Conservation (phyloP, 108 stramenopile genomes). For the Parmales sp. region DNA sequence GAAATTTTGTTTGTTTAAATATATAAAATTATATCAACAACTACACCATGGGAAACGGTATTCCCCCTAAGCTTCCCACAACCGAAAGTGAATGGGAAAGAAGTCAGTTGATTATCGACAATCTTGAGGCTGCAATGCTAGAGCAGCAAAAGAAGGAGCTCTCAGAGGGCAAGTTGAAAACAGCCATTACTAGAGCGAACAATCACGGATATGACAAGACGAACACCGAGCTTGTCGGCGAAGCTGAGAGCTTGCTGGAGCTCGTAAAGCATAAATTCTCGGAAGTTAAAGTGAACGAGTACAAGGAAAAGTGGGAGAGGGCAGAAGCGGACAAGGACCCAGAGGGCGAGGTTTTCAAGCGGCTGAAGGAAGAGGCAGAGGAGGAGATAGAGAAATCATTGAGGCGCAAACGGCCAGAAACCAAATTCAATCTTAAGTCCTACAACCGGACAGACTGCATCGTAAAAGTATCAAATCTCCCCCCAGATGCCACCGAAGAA, state of each 20-base stretch:
- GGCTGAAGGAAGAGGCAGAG: neutral
- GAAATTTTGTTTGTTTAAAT: no score
- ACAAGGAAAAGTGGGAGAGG: conserved; percentile 3
- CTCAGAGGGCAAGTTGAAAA: neutral
- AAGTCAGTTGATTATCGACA: neutral
- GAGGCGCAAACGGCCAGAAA: neutral
- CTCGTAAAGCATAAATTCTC: neutral
- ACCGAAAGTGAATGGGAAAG: neutral
- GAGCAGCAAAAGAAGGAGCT: conserved; percentile 9
- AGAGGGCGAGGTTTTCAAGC: neutral
- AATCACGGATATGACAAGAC: neutral
- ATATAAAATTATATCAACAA: no score
- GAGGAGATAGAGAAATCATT: neutral
- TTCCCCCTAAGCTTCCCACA: neutral
- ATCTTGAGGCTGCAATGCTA: neutral
- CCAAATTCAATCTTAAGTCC: neutral
- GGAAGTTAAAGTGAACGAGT: neutral
- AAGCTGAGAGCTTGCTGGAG: neutral
- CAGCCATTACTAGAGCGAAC: neutral
- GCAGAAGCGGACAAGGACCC: conserved; percentile 1
- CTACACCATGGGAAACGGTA: conserved; percentile 3
- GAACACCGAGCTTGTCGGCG: neutral
- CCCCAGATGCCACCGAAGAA: neutral
- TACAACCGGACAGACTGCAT: neutral
- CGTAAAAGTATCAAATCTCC: neutral